Percentiles rank a stretch among this genome's conserved stretches.
Conservation (phyloP, 2,329 filamentous ascomycete genomes). For the Aspergillaceae sp. region DNA sequence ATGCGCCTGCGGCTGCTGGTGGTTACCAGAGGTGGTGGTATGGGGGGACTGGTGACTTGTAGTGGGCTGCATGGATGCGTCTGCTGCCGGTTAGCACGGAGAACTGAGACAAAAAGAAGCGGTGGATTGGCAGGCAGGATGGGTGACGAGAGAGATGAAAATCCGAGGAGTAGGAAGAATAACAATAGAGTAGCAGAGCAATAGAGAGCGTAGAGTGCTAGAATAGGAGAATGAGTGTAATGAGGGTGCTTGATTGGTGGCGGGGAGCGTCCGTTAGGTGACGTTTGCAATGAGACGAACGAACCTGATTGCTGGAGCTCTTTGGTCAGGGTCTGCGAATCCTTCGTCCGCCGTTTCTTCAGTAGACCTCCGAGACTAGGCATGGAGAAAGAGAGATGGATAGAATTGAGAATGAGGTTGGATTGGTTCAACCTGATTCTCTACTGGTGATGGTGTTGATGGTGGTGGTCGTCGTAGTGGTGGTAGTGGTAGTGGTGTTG, state of each 20-base stretch:
- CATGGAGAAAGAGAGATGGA: conserved; percentile 48
- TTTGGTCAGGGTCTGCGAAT: conserved; percentile 52
- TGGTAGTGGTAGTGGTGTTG: background rate
- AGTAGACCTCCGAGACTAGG: conserved; percentile 82
- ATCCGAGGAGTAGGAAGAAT: too few species aligned
- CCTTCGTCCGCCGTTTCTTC: conserved; percentile 98
- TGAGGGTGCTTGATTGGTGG: conserved; percentile 5
- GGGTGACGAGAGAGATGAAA: too few species aligned
- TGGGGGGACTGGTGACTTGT: conserved; percentile 23
- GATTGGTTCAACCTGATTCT: too few species aligned
- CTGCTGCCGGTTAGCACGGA: conserved; percentile 7
- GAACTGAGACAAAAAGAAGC: background rate
- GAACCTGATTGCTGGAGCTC: conserved; percentile 52
- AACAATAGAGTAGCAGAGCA: too few species aligned
- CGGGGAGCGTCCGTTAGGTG: conserved; percentile 35
- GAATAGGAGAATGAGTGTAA: background rate
- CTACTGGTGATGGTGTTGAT: too few species aligned
- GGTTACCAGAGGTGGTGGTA: conserved; percentile 21
- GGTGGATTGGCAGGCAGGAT: too few species aligned
- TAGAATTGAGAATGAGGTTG: too few species aligned
- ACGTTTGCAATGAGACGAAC: conserved; percentile 40
- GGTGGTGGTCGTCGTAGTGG: background rate
- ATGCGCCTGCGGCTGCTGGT: conserved; percentile 50
- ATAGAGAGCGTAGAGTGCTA: background rate
- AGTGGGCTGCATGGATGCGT: conserved; percentile 31